Conservation (phyloP, 106 monocot genomes). For the Cymbidium sinense region DNA sequence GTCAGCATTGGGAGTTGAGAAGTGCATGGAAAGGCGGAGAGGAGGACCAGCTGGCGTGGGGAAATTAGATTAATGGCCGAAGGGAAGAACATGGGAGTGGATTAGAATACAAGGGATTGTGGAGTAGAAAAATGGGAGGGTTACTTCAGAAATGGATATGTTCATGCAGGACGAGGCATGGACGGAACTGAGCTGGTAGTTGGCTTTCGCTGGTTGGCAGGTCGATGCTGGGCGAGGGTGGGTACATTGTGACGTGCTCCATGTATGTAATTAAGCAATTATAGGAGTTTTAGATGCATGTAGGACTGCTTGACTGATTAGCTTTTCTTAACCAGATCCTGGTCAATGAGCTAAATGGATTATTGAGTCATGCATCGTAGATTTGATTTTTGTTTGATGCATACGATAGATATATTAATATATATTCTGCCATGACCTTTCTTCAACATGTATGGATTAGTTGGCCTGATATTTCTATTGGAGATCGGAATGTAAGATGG, state of each 20-base stretch:
- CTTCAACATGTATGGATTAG: no score
- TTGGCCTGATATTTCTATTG: no score
- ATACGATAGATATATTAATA: no score
- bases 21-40: slow-evolving; percentile 25
- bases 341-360: no score
- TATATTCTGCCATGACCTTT: no score
- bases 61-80: not conserved
- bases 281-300: no score
- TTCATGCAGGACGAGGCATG: slow-evolving; percentile 21
- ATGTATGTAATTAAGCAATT: not conserved
- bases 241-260: no score
- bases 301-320: no score
- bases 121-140: not conserved
- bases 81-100: slow-evolving; percentile 9
- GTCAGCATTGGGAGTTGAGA: slow-evolving; percentile 15
- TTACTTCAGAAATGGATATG: slow-evolving; percentile 27
- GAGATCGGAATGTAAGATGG: no score
- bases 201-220: slow-evolving; percentile 20
- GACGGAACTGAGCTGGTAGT: slow-evolving; percentile 2
- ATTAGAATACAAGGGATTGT: not conserved
- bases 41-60: not conserved
- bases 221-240: not conserved
- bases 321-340: no score
- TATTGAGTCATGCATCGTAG: no score
- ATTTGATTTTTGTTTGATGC: no score